Conservation (phyloP, 1,284 basidiomycete species). For the Pholiota adiposa region DNA sequence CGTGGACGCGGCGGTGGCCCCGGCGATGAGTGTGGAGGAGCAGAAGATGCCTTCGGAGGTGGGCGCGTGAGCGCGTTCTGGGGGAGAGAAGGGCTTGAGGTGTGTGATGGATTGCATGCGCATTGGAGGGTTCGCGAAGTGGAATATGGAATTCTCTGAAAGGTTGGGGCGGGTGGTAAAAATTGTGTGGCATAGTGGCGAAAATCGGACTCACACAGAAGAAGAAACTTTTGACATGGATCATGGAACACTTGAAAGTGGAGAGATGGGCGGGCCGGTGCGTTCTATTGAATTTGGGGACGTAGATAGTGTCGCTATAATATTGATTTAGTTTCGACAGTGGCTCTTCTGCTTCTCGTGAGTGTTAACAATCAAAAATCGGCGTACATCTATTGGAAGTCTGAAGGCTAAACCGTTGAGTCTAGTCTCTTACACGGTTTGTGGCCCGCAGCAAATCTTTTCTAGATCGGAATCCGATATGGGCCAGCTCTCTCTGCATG, state of each 20-base stretch:
- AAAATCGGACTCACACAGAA: too few species aligned
- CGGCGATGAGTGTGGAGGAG: slow-evolving; percentile 11
- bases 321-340: neutral
- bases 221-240: too few species aligned
- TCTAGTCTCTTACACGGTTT: neutral
- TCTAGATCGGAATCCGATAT: too few species aligned
- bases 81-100: neutral
- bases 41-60: slow-evolving; percentile 1
- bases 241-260: too few species aligned
- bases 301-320: neutral
- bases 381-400: neutral
- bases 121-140: neutral
- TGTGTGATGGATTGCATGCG: neutral
- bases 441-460: too few species aligned
- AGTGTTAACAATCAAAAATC: too few species aligned
- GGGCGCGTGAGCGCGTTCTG: neutral
- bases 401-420: neutral
- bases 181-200: too few species aligned
- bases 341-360: neutral
- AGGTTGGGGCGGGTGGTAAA: too few species aligned
- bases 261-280: neutral
- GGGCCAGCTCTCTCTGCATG: too few species aligned
- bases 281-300: neutral
- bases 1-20: neutral
- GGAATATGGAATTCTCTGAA: too few species aligned